Conservation (phyloP, 2,329 filamentous ascomycete genomes). For the Lecanicillium sp. region DNA sequence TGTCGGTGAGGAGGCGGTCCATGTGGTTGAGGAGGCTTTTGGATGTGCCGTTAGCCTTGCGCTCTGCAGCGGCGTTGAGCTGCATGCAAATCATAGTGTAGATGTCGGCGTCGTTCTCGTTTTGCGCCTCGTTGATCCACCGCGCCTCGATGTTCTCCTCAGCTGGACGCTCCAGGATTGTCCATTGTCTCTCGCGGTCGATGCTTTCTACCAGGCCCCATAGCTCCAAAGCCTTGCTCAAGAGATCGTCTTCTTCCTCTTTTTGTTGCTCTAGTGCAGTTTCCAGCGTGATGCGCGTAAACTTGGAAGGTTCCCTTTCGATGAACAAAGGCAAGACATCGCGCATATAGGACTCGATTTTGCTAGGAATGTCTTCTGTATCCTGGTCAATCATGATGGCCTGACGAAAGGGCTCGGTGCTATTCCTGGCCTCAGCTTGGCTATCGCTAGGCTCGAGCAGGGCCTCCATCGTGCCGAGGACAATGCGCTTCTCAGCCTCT, state of each 20-base stretch:
- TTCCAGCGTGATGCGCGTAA: constrained; percentile 53
- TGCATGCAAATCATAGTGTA: constrained; percentile 59
- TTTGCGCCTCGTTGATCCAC: constrained; percentile 43
- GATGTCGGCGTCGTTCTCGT: constrained; percentile 46
- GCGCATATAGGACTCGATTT: constrained; percentile 56
- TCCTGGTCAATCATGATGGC: constrained; percentile 56
- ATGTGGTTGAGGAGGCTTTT: constrained; percentile 53
- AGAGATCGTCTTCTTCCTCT: constrained; percentile 46
- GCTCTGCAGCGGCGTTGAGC: constrained; percentile 58
- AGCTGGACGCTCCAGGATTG: constrained; percentile 43
- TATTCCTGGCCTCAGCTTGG: constrained; percentile 29
- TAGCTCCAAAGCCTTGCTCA: constrained; percentile 54
- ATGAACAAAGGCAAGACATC: constrained; percentile 52
- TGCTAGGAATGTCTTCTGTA: constrained; percentile 52
- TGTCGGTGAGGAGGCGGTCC: constrained; percentile 55
- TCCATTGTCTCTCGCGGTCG: constrained; percentile 58
- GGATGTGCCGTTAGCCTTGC: constrained; percentile 55
- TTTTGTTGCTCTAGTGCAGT: constrained; percentile 42
- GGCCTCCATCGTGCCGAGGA: constrained; percentile 30
- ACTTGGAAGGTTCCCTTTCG: constrained; percentile 52
- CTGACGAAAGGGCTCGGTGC: constrained; percentile 29
- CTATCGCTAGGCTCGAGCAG: constrained; percentile 30
- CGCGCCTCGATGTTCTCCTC: constrained; percentile 35
- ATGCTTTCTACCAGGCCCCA: constrained; percentile 62
- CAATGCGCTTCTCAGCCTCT: constrained; percentile 39